Percentiles rank a stretch among this genome's conserved stretches.
Conservation (phyloP, 345 rosid species). For the Bruguiera sexangula region DNA sequence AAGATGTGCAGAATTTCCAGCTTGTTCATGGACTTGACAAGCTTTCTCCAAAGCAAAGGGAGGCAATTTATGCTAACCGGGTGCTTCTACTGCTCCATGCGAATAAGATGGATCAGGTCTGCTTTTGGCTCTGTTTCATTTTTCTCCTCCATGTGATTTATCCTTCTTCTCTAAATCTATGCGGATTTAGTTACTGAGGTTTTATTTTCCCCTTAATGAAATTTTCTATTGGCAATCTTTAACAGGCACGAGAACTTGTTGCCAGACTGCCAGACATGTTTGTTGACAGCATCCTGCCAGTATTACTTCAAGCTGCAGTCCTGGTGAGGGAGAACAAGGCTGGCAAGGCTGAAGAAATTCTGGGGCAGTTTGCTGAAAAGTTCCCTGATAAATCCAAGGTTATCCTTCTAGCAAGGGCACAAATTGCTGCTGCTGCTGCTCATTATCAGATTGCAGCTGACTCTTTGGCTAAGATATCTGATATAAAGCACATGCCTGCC, state of each 20-base stretch:
- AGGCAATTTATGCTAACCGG: constrained; percentile 75
- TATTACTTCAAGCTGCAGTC: constrained; percentile 86
- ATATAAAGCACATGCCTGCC: constrained; percentile 89
- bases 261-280: constrained; percentile 55
- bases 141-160: constrained; percentile 4
- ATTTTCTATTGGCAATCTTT: constrained; percentile 15
- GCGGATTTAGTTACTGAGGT: not conserved
- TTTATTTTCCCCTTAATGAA: not conserved
- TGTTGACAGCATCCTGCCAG: constrained; percentile 58
- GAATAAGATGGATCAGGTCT: constrained; percentile 92
- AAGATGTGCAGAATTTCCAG: constrained; percentile 52
- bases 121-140: constrained; percentile 8
- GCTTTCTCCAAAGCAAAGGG: constrained; percentile 72
- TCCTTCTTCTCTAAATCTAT: not conserved
- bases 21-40: constrained; percentile 69
- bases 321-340: constrained; percentile 87
- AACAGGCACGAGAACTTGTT: constrained; percentile 87
- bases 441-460: constrained; percentile 80
- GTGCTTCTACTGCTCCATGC: constrained; percentile 88
- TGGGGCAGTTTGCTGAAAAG: constrained; percentile 65
- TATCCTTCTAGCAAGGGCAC: constrained; percentile 83
- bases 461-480: constrained; percentile 64
- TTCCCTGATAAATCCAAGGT: constrained; percentile 63
- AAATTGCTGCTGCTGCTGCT: constrained; percentile 83
- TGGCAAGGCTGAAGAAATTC: constrained; percentile 73